Conservation (phyloP, 257 asterid genomes). For the Scutellaria baicalensis region DNA sequence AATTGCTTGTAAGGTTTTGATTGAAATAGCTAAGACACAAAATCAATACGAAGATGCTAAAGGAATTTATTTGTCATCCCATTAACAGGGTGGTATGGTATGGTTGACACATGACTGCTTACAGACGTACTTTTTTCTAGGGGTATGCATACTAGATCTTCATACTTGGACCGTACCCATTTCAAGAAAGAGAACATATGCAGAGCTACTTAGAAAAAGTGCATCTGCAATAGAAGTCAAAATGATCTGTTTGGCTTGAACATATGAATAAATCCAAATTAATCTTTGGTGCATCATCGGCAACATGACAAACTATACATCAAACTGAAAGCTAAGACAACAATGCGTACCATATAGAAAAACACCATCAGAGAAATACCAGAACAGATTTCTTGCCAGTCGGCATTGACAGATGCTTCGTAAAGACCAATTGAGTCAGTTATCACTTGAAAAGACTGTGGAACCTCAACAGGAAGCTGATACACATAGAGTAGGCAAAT, state of each 20-base stretch:
- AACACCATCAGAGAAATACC: conserved; percentile 71
- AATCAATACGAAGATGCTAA: background rate
- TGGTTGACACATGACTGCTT: background rate
- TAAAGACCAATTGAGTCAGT: conserved; percentile 66
- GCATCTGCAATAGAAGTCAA: background rate
- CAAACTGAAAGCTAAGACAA: conserved; percentile 16
- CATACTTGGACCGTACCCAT: background rate
- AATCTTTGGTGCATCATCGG: background rate
- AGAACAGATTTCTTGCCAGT: conserved; percentile 75
- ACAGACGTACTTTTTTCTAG: background rate
- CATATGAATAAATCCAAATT: background rate
- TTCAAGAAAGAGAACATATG: background rate
- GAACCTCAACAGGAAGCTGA: conserved; percentile 77
- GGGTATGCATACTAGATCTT: background rate
- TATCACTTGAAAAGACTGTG: conserved; percentile 34
- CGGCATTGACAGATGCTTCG: conserved; percentile 53
- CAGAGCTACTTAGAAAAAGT: background rate
- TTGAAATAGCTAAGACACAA: background rate
- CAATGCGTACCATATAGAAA: conserved; percentile 75
- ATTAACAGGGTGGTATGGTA: background rate
- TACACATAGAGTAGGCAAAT: conserved; percentile 71
- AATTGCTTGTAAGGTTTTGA: conserved; percentile 1
- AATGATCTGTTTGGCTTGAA: background rate
- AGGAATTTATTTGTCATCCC: background rate
- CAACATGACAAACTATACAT: conserved; percentile 8